These are phyloP conservation scores for Saccharomycopsis schoenii DNA, from an alignment of 805 yeast species.

Conservation along the genomic window DNA sequence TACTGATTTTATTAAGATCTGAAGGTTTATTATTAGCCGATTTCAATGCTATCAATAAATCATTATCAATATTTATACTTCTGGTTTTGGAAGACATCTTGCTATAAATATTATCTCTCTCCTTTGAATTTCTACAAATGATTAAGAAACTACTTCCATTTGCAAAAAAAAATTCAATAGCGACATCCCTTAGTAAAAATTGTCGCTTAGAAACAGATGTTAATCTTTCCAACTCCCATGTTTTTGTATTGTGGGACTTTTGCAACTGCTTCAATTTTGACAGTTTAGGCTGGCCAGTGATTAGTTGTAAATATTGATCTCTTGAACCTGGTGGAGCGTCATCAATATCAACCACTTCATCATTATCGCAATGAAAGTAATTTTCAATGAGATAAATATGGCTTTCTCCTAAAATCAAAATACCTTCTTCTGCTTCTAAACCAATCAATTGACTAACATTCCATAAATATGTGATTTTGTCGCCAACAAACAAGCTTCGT, in stretches of 20 bases:
- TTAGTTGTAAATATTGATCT: slow-evolving; percentile 60
- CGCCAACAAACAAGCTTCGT: slow-evolving; percentile 59
- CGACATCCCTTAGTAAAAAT: slow-evolving; percentile 70
- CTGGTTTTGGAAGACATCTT: slow-evolving; percentile 40
- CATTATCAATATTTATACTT: slow-evolving; percentile 41
- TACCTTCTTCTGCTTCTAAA: slow-evolving; percentile 64
- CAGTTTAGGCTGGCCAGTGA: slow-evolving; percentile 38
- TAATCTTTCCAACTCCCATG: slow-evolving; percentile 53
- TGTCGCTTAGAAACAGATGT: slow-evolving; percentile 64
- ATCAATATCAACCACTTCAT: slow-evolving; percentile 48
- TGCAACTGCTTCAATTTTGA: slow-evolving; percentile 21
- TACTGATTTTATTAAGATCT: slow-evolving; percentile 21
- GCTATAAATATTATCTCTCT: slow-evolving; percentile 47
- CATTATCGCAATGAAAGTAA: slow-evolving; percentile 47
- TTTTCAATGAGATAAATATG: slow-evolving; percentile 62
- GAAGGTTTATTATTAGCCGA: slow-evolving; percentile 24
- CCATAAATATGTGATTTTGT: slow-evolving; percentile 60
- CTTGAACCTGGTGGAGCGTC: slow-evolving; percentile 55
- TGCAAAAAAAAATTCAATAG: slow-evolving; percentile 64
- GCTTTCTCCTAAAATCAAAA: slow-evolving; percentile 56
- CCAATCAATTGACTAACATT: slow-evolving; percentile 72
- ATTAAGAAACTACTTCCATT: slow-evolving; percentile 64
- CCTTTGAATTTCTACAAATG: slow-evolving; percentile 45
- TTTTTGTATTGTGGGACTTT: slow-evolving; percentile 36
- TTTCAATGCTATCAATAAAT: slow-evolving; percentile 43